phyloP scores from a whole-genome alignment of 2,329 filamentous ascomycete genomes.

The Gaeumannomyces sp. region DNA sequence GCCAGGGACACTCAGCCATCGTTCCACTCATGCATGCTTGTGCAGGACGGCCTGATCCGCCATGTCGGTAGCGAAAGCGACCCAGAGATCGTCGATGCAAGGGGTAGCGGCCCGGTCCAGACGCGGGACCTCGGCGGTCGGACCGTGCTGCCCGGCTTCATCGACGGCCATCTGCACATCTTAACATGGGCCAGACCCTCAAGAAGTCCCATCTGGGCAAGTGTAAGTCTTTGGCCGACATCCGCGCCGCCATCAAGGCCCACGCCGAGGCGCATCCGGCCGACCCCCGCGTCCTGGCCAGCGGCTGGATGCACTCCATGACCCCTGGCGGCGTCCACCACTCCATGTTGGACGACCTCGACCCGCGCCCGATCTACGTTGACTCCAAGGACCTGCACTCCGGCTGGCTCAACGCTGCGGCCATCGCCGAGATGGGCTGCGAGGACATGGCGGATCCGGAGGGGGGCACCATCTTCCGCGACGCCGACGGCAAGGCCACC shows the following conservation, averaged over 20 bases:
- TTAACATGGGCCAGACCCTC: constrained; percentile 49
- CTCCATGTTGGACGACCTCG: constrained; percentile 44
- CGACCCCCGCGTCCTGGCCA: constrained; percentile 41
- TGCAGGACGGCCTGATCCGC: constrained; percentile 27
- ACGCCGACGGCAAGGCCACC: constrained; percentile 37
- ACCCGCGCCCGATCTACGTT: constrained; percentile 43
- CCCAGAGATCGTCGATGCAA: constrained; percentile 22
- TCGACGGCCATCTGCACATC: constrained; percentile 54
- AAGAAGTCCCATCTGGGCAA: constrained; percentile 41
- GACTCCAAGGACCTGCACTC: constrained; percentile 53
- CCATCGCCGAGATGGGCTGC: constrained; percentile 42
- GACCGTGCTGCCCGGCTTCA: constrained; percentile 46
- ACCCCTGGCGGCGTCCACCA: constrained; percentile 42
- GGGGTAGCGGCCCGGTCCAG: constrained; percentile 18
- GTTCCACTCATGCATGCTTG: constrained; percentile 32
- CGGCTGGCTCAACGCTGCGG: constrained; percentile 48
- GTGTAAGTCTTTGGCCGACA: constrained; percentile 42
- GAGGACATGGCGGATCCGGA: constrained; percentile 38
- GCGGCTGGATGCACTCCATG: constrained; percentile 52
- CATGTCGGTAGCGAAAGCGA: constrained; percentile 30
- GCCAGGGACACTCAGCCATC: constrained; percentile 18
- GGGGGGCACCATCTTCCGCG: constrained; percentile 46
- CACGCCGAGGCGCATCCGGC: constrained; percentile 39
- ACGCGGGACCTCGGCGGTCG: constrained; percentile 28
- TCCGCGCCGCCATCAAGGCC: constrained; percentile 36